A percentile compares a stretch with the other conserved stretches of the same genome.
Evolutionary conservation across 371 early-diverging fungal species (phyloP).

Genomic region (Mucor irregularis): DNA sequence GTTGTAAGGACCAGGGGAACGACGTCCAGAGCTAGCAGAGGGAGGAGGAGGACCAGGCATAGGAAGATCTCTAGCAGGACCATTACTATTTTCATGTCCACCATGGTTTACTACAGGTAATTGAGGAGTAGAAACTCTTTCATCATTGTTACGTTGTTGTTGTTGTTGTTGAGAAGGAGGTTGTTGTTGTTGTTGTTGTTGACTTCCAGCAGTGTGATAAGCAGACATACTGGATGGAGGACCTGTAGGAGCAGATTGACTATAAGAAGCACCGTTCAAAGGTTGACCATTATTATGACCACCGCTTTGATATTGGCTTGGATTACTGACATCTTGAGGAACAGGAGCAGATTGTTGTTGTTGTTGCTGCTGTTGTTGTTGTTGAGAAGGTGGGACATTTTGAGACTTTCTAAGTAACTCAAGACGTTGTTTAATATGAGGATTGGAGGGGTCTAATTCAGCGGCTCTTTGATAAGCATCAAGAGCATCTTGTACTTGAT

Average conservation of each 20-base stretch:
- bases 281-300: conserved; percentile 25
- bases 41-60: conserved; percentile 30
- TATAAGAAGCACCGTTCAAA: conserved; percentile 29
- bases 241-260: conserved; percentile 32
- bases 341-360: conserved; percentile 58
- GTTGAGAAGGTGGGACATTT: conserved; percentile 4
- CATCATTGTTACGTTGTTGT: conserved; percentile 23
- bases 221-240: conserved; percentile 44
- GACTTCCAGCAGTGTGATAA: conserved; percentile 25
- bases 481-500: conserved; percentile 91
- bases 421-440: conserved; percentile 86
- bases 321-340: conserved; percentile 65
- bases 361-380: neutral
- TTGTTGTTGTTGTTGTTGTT: neutral
- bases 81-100: conserved; percentile 31
- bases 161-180: neutral
- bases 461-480: conserved; percentile 93
- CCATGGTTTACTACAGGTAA: too few species aligned
- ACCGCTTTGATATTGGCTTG: conserved; percentile 48
- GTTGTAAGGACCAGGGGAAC: conserved; percentile 39
- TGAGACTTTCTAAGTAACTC: conserved; percentile 53
- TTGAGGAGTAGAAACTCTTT: conserved; percentile 31
- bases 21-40: conserved; percentile 20
- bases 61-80: conserved; percentile 47
- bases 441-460: conserved; percentile 77